Conservation (phyloP, 2,329 filamentous ascomycete genomes). For the Orbilia brochopaga region DNA sequence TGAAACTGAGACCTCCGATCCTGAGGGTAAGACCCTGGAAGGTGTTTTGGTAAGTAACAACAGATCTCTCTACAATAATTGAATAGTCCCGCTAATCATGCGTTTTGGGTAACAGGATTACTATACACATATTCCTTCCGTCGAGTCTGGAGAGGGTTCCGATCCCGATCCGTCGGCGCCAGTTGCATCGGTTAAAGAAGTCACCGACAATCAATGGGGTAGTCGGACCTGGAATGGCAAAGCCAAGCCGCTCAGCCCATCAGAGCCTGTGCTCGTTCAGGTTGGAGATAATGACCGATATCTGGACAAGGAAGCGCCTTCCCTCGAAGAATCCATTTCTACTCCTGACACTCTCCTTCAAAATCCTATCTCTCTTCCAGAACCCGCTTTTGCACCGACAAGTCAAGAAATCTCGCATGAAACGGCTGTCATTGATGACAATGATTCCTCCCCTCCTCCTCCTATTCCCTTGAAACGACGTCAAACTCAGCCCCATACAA, state of each 20-base stretch:
- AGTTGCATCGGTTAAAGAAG: neutral
- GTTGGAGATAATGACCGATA: neutral
- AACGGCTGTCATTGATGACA: too few species aligned
- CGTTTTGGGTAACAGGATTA: neutral
- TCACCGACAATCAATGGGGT: neutral
- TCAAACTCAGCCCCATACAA: neutral
- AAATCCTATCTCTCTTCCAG: too few species aligned
- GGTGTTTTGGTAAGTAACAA: neutral
- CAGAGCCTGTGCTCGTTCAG: neutral
- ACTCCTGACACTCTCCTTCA: neutral
- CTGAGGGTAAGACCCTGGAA: neutral
- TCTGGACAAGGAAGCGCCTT: too few species aligned
- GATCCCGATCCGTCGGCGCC: neutral
- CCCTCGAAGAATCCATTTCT: neutral
- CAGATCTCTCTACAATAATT: neutral
- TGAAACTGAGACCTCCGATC: neutral
- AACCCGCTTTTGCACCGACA: too few species aligned
- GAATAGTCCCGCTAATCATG: neutral
- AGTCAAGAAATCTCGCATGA: too few species aligned
- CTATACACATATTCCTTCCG: neutral
- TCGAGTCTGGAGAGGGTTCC: neutral
- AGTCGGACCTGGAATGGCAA: neutral
- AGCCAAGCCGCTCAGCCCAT: neutral
- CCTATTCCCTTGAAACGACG: constrained; percentile 22
- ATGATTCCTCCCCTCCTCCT: too few species aligned